phyloP scores from a whole-genome alignment of 495 filamentous ascomycete species.

The Xylaria longipes region DNA sequence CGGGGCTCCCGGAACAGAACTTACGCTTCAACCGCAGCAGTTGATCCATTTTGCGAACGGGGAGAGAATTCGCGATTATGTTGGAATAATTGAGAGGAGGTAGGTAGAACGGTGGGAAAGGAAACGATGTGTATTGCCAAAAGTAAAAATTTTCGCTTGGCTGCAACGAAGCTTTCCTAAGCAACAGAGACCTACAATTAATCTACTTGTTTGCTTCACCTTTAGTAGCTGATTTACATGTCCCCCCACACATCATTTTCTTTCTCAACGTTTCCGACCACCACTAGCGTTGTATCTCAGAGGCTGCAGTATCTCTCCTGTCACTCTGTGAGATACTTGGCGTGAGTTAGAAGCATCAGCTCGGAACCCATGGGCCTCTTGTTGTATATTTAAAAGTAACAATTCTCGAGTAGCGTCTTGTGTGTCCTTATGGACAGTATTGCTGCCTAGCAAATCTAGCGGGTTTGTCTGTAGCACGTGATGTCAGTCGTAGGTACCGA shows the following conservation, averaged over 20 bases:
- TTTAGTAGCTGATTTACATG: neutral
- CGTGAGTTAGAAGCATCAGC: neutral
- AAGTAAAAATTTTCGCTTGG: neutral
- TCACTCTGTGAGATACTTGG: conserved; percentile 14
- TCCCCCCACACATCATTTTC: neutral
- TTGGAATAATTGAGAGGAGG: neutral
- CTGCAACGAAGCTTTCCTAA: neutral
- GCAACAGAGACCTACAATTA: neutral
- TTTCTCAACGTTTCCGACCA: neutral
- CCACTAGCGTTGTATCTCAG: conserved; percentile 16
- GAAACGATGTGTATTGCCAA: neutral
- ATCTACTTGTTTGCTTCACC: conserved; percentile 1
- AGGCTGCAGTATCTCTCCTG: conserved; percentile 17
- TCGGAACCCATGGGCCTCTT: neutral
- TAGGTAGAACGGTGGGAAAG: neutral
- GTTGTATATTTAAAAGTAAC: neutral
- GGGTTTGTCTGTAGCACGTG: neutral
- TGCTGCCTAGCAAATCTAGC: neutral
- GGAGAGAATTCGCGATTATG: neutral
- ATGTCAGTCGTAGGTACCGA: neutral
- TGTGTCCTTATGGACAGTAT: neutral
- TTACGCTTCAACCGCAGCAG: conserved; percentile 6
- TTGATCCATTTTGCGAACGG: neutral
- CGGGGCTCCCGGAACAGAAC: neutral
- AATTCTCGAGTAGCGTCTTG: neutral